phyloP scores from a whole-genome alignment of 345 rosid species.

The Pugionium dolabratum region DNA sequence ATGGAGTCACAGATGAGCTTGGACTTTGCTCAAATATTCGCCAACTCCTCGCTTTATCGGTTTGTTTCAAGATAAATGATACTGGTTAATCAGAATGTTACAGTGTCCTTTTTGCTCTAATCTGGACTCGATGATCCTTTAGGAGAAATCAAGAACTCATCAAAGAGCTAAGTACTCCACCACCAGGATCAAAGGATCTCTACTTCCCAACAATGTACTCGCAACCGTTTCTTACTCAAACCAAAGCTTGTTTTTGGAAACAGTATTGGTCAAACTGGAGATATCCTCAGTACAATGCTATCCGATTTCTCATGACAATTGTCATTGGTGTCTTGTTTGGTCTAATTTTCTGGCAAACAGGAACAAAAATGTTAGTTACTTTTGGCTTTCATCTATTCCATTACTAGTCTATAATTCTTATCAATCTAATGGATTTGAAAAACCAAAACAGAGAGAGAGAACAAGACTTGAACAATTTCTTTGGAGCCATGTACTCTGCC shows the following conservation, averaged over 20 bases:
- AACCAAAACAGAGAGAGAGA: constrained; percentile 43
- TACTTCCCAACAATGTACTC: constrained; percentile 66
- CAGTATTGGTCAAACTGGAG: constrained; percentile 79
- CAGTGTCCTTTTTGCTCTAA: neutral
- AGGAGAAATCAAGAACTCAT: constrained; percentile 74
- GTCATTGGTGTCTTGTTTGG: constrained; percentile 62
- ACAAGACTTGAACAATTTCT: constrained; percentile 65
- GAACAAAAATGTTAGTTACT: constrained; percentile 50
- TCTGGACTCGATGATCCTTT: constrained; percentile 19
- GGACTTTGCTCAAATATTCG: constrained; percentile 70
- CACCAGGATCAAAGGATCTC: constrained; percentile 61
- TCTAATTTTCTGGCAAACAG: constrained; percentile 74
- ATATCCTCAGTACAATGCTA: constrained; percentile 70
- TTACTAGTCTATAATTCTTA: neutral
- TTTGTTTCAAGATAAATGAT: constrained; percentile 38
- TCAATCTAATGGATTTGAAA: neutral
- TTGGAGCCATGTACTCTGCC: constrained; percentile 79
- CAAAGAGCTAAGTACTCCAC: constrained; percentile 59
- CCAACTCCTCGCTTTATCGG: constrained; percentile 67
- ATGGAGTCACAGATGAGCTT: constrained; percentile 65
- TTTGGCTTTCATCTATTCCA: neutral
- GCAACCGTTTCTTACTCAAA: constrained; percentile 59
- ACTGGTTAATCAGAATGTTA: neutral
- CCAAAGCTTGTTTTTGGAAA: constrained; percentile 80
- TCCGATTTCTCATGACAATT: constrained; percentile 64